Evolutionary conservation across 148 eudicot genomes (phyloP).

Genomic region (Chenopodium suecicum): DNA sequence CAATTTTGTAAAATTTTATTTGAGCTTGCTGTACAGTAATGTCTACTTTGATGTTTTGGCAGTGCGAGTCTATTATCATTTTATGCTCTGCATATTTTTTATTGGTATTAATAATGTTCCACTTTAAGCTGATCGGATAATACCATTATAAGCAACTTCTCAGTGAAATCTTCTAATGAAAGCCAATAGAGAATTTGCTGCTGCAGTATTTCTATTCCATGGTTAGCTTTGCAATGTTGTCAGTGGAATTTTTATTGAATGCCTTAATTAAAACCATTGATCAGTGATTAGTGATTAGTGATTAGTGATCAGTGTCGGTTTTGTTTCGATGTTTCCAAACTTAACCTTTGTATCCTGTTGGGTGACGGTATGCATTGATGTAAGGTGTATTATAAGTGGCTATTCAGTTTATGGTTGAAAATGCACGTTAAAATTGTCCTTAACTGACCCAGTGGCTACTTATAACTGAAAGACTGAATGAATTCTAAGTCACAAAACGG

Average conservation of each 20-base stretch:
- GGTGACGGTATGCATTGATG: too few relatives aligned
- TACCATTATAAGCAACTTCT: background rate
- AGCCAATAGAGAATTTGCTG: background rate
- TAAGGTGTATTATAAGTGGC: too few relatives aligned
- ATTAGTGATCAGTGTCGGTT: background rate
- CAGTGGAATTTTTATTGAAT: background rate
- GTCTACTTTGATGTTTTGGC: background rate
- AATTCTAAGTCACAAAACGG: background rate
- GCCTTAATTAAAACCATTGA: too few relatives aligned
- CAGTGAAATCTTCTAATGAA: background rate
- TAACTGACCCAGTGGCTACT: too few relatives aligned
- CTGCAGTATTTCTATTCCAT: background rate
- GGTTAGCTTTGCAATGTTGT: background rate
- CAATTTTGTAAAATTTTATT: slow-evolving; percentile 52
- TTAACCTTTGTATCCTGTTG: too few relatives aligned
- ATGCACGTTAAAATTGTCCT: too few relatives aligned
- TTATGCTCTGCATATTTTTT: slow-evolving; percentile 5
- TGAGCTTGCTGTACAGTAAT: slow-evolving; percentile 48
- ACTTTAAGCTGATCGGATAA: background rate
- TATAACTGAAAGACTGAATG: too few relatives aligned
- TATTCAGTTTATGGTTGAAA: too few relatives aligned
- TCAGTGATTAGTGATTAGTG: background rate
- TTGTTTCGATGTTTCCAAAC: background rate
- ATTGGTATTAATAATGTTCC: background rate
- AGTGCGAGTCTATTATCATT: background rate